phyloP scores from a whole-genome alignment of 2,329 filamentous ascomycete genomes.

The Alternaria postmessia region DNA sequence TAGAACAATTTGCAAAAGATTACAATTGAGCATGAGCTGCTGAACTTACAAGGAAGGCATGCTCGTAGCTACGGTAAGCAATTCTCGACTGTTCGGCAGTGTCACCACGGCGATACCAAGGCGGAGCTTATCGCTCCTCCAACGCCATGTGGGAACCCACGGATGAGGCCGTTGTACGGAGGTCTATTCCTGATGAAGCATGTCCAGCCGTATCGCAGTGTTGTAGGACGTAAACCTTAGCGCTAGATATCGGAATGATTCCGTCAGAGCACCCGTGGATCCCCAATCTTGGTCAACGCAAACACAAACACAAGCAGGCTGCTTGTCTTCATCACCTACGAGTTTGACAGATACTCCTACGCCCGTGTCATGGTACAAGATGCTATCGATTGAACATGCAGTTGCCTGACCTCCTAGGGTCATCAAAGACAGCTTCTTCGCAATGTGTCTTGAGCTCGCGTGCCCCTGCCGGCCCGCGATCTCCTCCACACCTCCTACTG shows the following conservation, averaged over 20 bases:
- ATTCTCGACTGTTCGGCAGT: background rate
- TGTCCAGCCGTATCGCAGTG: conserved; percentile 18
- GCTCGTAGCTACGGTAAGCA: background rate
- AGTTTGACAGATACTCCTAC: background rate
- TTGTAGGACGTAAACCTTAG: conserved; percentile 8
- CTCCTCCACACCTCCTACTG: conserved; percentile 10
- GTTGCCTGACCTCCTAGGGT: background rate
- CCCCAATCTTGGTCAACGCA: background rate
- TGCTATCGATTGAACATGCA: background rate
- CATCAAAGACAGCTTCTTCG: background rate
- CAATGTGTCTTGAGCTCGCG: background rate
- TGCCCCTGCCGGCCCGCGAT: conserved; percentile 4
- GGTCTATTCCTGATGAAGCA: conserved; percentile 21
- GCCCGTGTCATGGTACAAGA: background rate
- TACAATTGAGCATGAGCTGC: background rate
- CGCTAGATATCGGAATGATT: conserved; percentile 15
- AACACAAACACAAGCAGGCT: background rate
- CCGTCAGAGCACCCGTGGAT: background rate
- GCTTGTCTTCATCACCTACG: background rate
- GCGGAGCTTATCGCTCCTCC: conserved; percentile 4
- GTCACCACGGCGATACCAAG: background rate
- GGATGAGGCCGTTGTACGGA: conserved; percentile 11
- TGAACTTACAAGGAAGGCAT: background rate
- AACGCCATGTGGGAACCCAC: conserved; percentile 6
- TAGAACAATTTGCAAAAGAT: background rate